Percentiles rank a stretch among this genome's conserved stretches.
Conservation (phyloP, 2,329 filamentous ascomycete genomes). For the Penicillium psychrosexuale region DNA sequence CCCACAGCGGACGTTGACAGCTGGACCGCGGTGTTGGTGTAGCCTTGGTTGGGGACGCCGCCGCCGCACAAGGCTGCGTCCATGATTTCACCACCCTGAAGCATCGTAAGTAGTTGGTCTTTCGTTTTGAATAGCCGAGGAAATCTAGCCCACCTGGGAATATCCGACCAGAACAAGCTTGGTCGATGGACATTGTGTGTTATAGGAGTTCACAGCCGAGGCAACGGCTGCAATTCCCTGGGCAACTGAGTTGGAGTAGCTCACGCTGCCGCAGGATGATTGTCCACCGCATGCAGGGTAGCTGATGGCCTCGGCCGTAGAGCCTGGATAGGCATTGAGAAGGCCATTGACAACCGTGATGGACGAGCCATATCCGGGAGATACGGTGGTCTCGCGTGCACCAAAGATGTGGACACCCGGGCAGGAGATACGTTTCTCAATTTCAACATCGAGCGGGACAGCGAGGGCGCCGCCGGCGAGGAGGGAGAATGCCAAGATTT, state of each 20-base stretch:
- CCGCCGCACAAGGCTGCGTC: slow-evolving; percentile 62
- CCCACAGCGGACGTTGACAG: slow-evolving; percentile 49
- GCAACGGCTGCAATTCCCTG: slow-evolving; percentile 60
- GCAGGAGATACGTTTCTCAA: slow-evolving; percentile 32
- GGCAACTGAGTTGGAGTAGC: slow-evolving; percentile 58
- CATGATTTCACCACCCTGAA: slow-evolving; percentile 60
- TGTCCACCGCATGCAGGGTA: slow-evolving; percentile 65
- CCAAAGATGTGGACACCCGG: slow-evolving; percentile 52
- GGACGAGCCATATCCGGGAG: slow-evolving; percentile 52
- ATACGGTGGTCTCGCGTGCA: slow-evolving; percentile 50
- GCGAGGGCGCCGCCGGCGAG: slow-evolving; percentile 7
- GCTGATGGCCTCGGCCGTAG: slow-evolving; percentile 54
- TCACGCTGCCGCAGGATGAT: slow-evolving; percentile 55
- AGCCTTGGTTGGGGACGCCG: slow-evolving; percentile 47
- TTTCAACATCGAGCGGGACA: slow-evolving; percentile 6
- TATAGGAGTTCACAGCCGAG: slow-evolving; percentile 57
- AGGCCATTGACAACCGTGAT: slow-evolving; percentile 52
- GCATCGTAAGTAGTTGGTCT: background rate
- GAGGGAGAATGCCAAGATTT: slow-evolving; percentile 4
- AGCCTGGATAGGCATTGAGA: slow-evolving; percentile 47
- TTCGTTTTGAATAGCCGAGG: background rate
- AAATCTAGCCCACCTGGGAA: slow-evolving; percentile 50
- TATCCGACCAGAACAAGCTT: slow-evolving; percentile 62
- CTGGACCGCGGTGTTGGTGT: slow-evolving; percentile 45
- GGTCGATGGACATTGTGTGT: slow-evolving; percentile 55